phyloP scores from a whole-genome alignment of 2,329 filamentous ascomycete genomes.

The Epichloe hybrida region DNA sequence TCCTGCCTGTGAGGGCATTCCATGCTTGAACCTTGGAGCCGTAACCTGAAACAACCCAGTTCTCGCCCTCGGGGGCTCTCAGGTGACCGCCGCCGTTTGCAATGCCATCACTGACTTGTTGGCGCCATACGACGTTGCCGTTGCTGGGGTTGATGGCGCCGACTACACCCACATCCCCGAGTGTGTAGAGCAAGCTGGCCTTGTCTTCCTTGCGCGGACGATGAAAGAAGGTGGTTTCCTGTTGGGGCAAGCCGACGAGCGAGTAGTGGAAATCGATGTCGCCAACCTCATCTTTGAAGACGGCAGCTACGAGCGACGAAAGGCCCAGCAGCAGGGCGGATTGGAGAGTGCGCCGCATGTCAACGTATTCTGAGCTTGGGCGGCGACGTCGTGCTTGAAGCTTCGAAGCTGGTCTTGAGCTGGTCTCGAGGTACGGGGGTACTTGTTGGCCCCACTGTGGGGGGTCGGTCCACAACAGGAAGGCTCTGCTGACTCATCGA shows the following conservation, averaged over 20 bases:
- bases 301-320: conserved; percentile 38
- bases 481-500: too few species aligned
- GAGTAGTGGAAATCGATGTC: conserved; percentile 87
- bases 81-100: conserved; percentile 39
- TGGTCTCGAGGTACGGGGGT: too few species aligned
- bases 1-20: conserved; percentile 70
- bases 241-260: conserved; percentile 69
- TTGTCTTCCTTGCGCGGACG: conserved; percentile 68
- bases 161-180: conserved; percentile 71
- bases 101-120: conserved; percentile 45
- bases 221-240: conserved; percentile 88
- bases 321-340: conserved; percentile 25
- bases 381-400: conserved; percentile 4
- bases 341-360: conserved; percentile 24
- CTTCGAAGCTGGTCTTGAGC: neutral
- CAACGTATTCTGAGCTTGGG: conserved; percentile 4
- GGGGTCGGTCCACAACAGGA: too few species aligned
- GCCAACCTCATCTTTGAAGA: conserved; percentile 85
- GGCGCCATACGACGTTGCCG: conserved; percentile 76
- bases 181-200: conserved; percentile 79
- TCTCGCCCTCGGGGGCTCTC: conserved; percentile 64
- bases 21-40: conserved; percentile 62
- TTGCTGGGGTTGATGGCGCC: conserved; percentile 83
- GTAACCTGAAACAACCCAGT: conserved; percentile 60
- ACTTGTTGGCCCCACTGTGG: too few species aligned